Base-by-base conservation (phyloP, 768 basidiomycete species). In the Neoboletus subvelutipes region DNA sequence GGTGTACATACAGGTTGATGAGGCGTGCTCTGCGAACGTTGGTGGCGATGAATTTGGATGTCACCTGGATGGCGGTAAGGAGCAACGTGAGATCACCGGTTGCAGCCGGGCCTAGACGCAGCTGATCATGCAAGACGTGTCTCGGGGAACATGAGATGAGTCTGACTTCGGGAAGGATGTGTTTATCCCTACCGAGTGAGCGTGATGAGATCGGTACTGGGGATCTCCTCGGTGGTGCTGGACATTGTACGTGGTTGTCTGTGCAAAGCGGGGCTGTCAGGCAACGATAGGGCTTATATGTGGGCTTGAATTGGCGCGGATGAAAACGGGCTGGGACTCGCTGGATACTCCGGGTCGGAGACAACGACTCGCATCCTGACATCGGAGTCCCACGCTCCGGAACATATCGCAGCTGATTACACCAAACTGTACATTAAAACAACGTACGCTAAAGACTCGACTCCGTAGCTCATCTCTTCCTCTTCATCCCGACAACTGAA, bases 11-110 rank as follows among this genome's bases (percentile, higher is more conserved):
- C 91, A 99, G 83, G 73, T 99, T 98, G 78, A 99, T 98, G 59
- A 99, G 80, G 48, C 96, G 85, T 28, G 97, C 97, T 75, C 93
- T 92, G 63, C 97, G 87, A 67, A 99, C 97, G 69, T 98, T 98
- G 64, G 93, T 95, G 3, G 95, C 92, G 71, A 98, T 98, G 80
- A 98, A 98, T 75, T 94, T 94, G 77, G 90, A 94, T 33, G 92
- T 92, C 61, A 94, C 86, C 72, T 97, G 94, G 72, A 99, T 98
- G 46, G 94, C 96, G 58, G 88, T 96, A 62, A 99, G 82, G 55
- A 99, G 83, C 58, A 98, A 76, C 4, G 97, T 98, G 53, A 98
- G 78, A 76, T 98, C 97, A 57, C 97, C 96, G 1, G 92, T 93
- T 7, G 94, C 94, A 5, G 83, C 75, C 11, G 85, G 74, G 39